Conservation (phyloP, 2,329 filamentous ascomycete genomes). For the Fusarium camptoceras region DNA sequence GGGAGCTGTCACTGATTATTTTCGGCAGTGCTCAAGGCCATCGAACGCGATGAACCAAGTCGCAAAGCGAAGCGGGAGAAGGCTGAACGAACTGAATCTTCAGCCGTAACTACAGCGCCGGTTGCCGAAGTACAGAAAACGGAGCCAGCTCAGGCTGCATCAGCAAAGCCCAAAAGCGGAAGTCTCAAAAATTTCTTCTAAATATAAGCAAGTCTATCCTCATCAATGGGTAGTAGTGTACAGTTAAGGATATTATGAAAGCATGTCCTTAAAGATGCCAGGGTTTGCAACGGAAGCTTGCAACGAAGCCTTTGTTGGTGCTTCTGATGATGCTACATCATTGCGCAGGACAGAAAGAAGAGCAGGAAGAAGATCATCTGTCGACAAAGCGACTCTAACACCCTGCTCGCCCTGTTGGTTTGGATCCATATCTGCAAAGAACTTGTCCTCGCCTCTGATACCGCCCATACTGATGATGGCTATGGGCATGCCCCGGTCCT, state of each 20-base stretch:
- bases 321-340: conserved; percentile 25
- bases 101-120: conserved; percentile 25
- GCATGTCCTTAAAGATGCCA: conserved; percentile 68
- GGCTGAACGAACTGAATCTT: conserved; percentile 48
- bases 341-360: conserved; percentile 64
- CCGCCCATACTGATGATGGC: conserved; percentile 90
- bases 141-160: conserved; percentile 40
- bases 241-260: conserved; percentile 58
- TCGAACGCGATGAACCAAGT: conserved; percentile 71
- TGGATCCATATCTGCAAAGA: conserved; percentile 70
- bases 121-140: conserved; percentile 10
- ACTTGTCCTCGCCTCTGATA: conserved; percentile 79
- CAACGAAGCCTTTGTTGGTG: conserved; percentile 12
- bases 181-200: conserved; percentile 65
- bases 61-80: conserved; percentile 60
- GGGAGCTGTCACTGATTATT: conserved; percentile 23
- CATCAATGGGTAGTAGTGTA: conserved; percentile 31
- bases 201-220: conserved; percentile 34
- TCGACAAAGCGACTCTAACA: conserved; percentile 68
- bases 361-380: conserved; percentile 67
- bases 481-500: conserved; percentile 85
- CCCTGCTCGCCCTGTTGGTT: conserved; percentile 63
- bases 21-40: conserved; percentile 71
- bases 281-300: conserved; percentile 41
- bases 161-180: conserved; percentile 44